Conservation (phyloP, 148 eudicot species). For the Rhododendron vialii region DNA sequence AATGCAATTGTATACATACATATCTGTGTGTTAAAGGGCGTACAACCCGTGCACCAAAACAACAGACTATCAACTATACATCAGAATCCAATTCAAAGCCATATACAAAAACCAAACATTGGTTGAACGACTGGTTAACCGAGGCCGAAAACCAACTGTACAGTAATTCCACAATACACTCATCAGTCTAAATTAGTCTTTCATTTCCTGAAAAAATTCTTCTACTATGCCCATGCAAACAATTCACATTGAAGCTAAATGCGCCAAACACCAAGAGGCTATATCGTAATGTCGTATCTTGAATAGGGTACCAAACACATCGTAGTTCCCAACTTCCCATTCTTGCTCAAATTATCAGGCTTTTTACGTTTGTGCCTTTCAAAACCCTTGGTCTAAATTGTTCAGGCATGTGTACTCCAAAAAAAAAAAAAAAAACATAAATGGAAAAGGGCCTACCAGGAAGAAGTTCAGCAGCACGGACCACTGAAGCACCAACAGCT, state of each 20-base stretch:
- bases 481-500: conserved; percentile 67
- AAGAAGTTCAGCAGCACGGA: conserved; percentile 90
- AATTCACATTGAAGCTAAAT: neutral
- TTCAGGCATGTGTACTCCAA: neutral
- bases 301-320: neutral
- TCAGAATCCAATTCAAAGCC: neutral
- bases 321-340: neutral
- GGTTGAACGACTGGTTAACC: neutral
- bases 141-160: neutral
- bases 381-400: neutral
- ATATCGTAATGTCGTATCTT: neutral
- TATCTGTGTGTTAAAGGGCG: neutral
- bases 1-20: neutral
- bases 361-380: neutral
- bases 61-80: neutral
- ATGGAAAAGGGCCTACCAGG: conserved; percentile 56
- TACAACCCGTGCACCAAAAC: neutral
- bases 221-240: neutral
- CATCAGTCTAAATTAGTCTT: neutral
- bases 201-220: neutral
- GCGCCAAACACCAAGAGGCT: neutral
- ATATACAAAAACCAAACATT: neutral
- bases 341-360: neutral
- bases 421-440: neutral
- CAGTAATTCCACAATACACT: neutral